phyloP scores from a whole-genome alignment of 2,329 filamentous ascomycete genomes.

The Penicillium sp. region DNA sequence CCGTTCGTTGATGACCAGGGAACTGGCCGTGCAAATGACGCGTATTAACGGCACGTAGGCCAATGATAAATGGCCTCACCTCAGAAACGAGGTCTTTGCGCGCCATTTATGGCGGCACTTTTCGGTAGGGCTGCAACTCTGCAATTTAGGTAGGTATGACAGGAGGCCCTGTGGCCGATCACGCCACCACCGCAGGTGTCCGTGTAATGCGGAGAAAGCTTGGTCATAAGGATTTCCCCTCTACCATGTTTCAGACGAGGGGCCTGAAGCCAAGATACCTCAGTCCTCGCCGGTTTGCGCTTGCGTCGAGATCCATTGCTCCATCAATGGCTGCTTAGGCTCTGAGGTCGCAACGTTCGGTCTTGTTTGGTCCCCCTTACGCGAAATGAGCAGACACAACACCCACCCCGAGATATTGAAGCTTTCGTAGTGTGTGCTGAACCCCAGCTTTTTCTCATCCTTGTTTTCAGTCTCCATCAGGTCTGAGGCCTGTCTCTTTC shows the following conservation, averaged over 20 bases:
- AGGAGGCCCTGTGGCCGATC: conserved; percentile 7
- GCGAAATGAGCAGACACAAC: conserved; percentile 83
- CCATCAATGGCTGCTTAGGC: conserved; percentile 68
- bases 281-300: conserved; percentile 42
- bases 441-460: conserved; percentile 86
- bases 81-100: background rate
- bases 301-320: conserved; percentile 86
- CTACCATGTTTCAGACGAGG: background rate
- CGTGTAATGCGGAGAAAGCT: conserved; percentile 8
- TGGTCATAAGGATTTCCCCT: conserved; percentile 1
- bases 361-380: conserved; percentile 55
- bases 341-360: conserved; percentile 32
- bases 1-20: conserved; percentile 5
- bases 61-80: background rate
- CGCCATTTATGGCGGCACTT: background rate
- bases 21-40: background rate
- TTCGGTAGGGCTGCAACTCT: conserved; percentile 9
- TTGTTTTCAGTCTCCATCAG: conserved; percentile 6
- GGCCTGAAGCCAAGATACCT: conserved; percentile 5
- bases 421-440: conserved; percentile 88
- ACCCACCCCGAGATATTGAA: conserved; percentile 95
- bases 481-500: background rate
- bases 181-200: conserved; percentile 9
- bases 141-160: conserved; percentile 17
- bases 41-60: background rate